These are phyloP conservation scores for Pholiota conissans DNA, from an alignment of 768 basidiomycete genomes.

Conservation along the genomic window DNA sequence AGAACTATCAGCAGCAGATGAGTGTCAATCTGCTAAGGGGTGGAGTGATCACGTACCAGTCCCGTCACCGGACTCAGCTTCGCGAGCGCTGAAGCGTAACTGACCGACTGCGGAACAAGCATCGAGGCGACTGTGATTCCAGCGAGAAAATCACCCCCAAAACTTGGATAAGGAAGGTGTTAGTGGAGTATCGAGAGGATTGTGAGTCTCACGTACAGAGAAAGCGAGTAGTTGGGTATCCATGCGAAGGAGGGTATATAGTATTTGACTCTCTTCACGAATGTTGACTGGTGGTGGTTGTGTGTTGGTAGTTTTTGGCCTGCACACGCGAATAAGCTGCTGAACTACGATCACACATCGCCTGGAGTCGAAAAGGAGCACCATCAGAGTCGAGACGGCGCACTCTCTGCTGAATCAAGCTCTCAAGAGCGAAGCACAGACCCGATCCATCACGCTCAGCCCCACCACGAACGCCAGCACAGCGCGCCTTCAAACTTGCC, in stretches of 20 bases:
- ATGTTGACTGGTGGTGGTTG: constrained; percentile 27
- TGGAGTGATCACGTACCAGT: constrained; percentile 50
- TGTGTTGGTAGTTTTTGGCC: constrained; percentile 4
- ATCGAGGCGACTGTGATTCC: constrained; percentile 85
- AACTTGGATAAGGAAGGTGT: constrained; percentile 20
- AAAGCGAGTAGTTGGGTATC: constrained; percentile 76
- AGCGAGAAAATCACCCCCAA: constrained; percentile 68
- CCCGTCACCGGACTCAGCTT: constrained; percentile 85
- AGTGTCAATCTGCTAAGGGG: background rate
- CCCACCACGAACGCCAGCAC: no score
- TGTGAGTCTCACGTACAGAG: constrained; percentile 48
- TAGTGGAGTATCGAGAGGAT: background rate
- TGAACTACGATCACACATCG: no score
- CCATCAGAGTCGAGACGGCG: no score
- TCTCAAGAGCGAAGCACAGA: no score
- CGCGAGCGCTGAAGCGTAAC: constrained; percentile 88
- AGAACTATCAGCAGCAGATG: constrained; percentile 48
- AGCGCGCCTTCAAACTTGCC: no score
- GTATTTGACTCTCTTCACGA: constrained; percentile 58
- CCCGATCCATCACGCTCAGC: no score
- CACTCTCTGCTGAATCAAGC: no score
- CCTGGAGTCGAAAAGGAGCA: no score
- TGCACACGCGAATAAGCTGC: background rate
- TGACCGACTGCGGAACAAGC: constrained; percentile 86
- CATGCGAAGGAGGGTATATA: constrained; percentile 78